A percentile compares a stretch with the other conserved stretches of the same genome.
Evolutionary conservation across 345 rosid species (phyloP).

Genomic region (Luvunga scandens): DNA sequence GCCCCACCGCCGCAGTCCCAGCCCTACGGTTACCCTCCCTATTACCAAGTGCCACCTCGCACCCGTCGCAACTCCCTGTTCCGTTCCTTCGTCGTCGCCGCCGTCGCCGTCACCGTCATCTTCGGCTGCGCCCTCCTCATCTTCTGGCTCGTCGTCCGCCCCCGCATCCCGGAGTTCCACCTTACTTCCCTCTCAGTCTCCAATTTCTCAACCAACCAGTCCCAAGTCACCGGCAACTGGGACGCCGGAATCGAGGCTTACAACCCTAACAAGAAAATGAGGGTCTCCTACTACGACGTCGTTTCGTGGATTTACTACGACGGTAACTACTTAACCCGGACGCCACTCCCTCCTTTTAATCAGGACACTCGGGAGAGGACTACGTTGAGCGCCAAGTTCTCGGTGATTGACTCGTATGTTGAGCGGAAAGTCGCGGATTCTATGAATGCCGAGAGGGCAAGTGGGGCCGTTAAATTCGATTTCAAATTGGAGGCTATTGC

Average conservation of each 20-base stretch:
- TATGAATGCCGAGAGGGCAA: slow-evolving; percentile 38
- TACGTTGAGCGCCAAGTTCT: slow-evolving; percentile 28
- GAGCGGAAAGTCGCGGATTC: slow-evolving; percentile 18
- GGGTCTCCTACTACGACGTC: slow-evolving; percentile 38
- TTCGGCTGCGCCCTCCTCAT: slow-evolving; percentile 51
- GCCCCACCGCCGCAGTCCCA: slow-evolving; percentile 24
- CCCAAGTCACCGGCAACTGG: slow-evolving; percentile 55
- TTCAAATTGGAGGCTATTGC: slow-evolving; percentile 40
- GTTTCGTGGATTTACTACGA: slow-evolving; percentile 20
- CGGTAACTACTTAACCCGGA: slow-evolving; percentile 30
- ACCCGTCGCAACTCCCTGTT: slow-evolving; percentile 42
- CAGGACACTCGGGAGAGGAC: slow-evolving; percentile 49
- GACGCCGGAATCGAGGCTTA: slow-evolving; percentile 40
- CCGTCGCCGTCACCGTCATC: slow-evolving; percentile 29
- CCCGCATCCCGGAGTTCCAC: slow-evolving; percentile 53
- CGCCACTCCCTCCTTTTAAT: slow-evolving; percentile 54
- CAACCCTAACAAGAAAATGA: slow-evolving; percentile 79
- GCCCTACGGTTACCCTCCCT: slow-evolving; percentile 27
- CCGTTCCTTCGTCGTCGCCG: slow-evolving; percentile 46
- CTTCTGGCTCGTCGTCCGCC: slow-evolving; percentile 67
- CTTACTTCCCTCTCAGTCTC: slow-evolving; percentile 55
- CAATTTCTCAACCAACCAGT: slow-evolving; percentile 42
- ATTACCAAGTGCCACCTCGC: slow-evolving; percentile 28
- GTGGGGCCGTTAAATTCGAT: slow-evolving; percentile 45
- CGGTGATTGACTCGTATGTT: slow-evolving; percentile 44